These are phyloP conservation scores for Marasmius oreades DNA, from an alignment of 1,284 basidiomycete genomes.

Conservation along the genomic window DNA sequence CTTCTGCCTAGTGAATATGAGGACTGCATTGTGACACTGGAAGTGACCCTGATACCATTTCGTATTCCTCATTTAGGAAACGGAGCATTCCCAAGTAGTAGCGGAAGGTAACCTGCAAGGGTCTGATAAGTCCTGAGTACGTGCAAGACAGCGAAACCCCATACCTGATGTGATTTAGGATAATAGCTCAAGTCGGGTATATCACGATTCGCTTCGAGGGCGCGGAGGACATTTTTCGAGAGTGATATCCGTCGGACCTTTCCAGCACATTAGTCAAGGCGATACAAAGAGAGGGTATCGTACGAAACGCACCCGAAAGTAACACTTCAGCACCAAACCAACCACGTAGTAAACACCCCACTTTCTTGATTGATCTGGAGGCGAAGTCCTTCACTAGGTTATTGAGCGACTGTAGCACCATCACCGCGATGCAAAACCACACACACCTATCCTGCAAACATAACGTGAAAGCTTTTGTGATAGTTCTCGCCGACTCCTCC, in stretches of 20 bases:
- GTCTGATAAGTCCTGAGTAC: slow-evolving; percentile 13
- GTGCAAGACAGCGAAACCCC: slow-evolving; percentile 20
- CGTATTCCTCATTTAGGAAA: slow-evolving; percentile 91
- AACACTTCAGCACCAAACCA: slow-evolving; percentile 87
- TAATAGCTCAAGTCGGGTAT: slow-evolving; percentile 76
- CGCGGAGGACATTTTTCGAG: slow-evolving; percentile 89
- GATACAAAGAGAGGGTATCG: background rate
- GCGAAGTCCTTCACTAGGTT: slow-evolving; percentile 47
- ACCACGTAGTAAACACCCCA: slow-evolving; percentile 97
- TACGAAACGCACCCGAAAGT: slow-evolving; percentile 74
- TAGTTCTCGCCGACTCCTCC: slow-evolving; percentile 88
- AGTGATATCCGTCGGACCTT: slow-evolving; percentile 89
- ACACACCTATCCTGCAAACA: slow-evolving; percentile 85
- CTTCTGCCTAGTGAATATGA: slow-evolving; percentile 56
- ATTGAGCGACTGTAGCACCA: slow-evolving; percentile 2
- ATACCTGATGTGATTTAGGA: slow-evolving; percentile 84
- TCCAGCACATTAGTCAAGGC: background rate
- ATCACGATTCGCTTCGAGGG: slow-evolving; percentile 82
- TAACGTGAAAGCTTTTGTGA: slow-evolving; percentile 89
- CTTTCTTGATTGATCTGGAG: slow-evolving; percentile 76
- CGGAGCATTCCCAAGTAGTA: slow-evolving; percentile 94
- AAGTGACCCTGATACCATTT: slow-evolving; percentile 46
- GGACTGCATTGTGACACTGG: background rate
- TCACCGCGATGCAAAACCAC: background rate
- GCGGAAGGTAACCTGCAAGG: slow-evolving; percentile 73